These are phyloP conservation scores for Phytophthora sp. DNA, from an alignment of 352 stramenopile species.

Conservation along the genomic window DNA sequence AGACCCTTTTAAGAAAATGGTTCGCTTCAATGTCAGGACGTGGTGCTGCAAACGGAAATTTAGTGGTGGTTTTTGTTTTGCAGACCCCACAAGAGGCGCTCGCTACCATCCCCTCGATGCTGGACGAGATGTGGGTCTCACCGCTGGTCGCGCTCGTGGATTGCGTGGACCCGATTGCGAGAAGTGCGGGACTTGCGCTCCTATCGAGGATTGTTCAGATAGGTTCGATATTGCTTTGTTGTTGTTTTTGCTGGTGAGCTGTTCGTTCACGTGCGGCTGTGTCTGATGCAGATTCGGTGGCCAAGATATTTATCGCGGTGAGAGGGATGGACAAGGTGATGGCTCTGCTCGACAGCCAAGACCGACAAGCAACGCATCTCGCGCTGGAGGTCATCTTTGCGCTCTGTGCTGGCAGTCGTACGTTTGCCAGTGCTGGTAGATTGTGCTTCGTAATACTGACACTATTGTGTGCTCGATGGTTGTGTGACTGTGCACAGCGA, in stretches of 20 bases:
- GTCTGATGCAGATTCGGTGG: constrained; percentile 35
- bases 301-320: constrained; percentile 56
- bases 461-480: not conserved
- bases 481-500: constrained; percentile 21
- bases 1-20: constrained; percentile 35
- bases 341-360: constrained; percentile 35
- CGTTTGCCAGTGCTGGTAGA: not conserved
- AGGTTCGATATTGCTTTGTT: constrained; percentile 23
- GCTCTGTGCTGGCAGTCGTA: constrained; percentile 57
- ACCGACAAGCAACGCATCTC: constrained; percentile 44
- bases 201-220: constrained; percentile 53
- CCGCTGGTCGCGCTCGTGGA: constrained; percentile 64
- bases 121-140: constrained; percentile 71
- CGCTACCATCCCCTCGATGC: constrained; percentile 50
- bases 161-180: constrained; percentile 54
- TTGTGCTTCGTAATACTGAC: not conserved
- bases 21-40: not conserved
- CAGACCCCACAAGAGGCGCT: constrained; percentile 58
- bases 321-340: constrained; percentile 61
- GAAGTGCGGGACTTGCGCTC: constrained; percentile 54
- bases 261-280: not conserved
- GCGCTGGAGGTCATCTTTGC: constrained; percentile 59
- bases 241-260: not conserved
- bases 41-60: not conserved
- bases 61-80: not conserved